A percentile compares a stretch with the other conserved stretches of the same genome.
Conservation (phyloP, 768 basidiomycete genomes). For the Rhodotorula kratochvilovae region DNA sequence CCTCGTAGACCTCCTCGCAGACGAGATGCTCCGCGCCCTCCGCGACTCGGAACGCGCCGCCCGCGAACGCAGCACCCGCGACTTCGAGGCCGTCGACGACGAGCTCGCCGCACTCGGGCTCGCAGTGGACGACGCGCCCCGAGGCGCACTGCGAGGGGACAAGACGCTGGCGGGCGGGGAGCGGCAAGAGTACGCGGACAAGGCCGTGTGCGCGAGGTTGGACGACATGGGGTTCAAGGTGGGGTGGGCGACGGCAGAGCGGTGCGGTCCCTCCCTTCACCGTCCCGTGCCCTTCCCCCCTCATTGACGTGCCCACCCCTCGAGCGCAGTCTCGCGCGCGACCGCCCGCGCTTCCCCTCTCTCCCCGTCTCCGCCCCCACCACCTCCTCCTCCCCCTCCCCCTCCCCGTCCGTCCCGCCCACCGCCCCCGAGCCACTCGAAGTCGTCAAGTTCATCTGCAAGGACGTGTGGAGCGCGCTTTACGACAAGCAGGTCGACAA, state of each 20-base stretch:
- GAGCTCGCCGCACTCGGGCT: conserved; percentile 11
- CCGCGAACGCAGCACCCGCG: accelerated
- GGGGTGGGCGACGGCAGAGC: conserved; percentile 37
- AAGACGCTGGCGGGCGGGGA: no score
- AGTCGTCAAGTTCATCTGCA: conserved; percentile 43
- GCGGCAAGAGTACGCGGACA: neutral
- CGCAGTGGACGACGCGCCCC: no score
- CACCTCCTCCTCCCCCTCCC: neutral
- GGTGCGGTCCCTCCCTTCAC: conserved; percentile 12
- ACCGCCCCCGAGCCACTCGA: conserved; percentile 35
- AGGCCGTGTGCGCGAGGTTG: conserved; percentile 11
- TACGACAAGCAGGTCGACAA: conserved; percentile 45
- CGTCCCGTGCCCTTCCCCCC: neutral
- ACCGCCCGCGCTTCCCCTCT: conserved; percentile 29
- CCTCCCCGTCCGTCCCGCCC: neutral
- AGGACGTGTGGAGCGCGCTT: conserved; percentile 41
- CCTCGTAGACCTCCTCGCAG: conserved; percentile 29
- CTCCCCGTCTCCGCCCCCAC: neutral
- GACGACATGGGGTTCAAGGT: conserved; percentile 39
- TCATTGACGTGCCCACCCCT: neutral
- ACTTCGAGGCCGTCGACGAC: conserved; percentile 8
- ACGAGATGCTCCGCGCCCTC: conserved; percentile 24
- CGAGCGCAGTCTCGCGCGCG: conserved; percentile 35
- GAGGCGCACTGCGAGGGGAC: no score
- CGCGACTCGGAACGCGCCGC: neutral